Percentiles rank a stretch among this genome's conserved stretches.
Conservation (phyloP, 805 yeast species). For the Candida ponderosae region DNA sequence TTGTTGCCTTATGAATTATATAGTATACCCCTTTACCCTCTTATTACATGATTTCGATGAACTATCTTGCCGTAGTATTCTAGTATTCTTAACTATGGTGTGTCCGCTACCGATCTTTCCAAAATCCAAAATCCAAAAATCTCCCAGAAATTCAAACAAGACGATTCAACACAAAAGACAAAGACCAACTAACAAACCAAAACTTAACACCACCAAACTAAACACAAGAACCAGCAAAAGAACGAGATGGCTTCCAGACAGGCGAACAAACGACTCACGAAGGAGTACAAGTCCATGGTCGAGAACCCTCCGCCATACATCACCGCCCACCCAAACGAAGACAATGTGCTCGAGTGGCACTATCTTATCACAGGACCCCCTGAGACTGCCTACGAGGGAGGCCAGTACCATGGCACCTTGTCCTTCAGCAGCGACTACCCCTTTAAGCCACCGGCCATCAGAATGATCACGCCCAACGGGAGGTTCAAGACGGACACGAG, state of each 20-base stretch:
- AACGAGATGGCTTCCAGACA: conserved; percentile 33
- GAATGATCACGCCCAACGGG: conserved; percentile 87
- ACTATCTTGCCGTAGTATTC: too few relatives aligned
- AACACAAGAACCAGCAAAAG: background rate
- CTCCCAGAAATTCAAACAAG: too few relatives aligned
- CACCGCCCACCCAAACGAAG: conserved; percentile 78
- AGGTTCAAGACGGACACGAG: conserved; percentile 76
- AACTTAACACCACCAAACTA: background rate
- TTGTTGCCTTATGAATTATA: too few relatives aligned
- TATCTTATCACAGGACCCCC: conserved; percentile 90
- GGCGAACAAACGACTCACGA: conserved; percentile 47
- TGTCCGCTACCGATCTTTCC: too few relatives aligned
- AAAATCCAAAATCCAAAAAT: too few relatives aligned
- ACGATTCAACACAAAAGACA: too few relatives aligned
- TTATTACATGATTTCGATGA: too few relatives aligned
- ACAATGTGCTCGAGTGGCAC: conserved; percentile 89
- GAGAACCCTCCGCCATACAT: conserved; percentile 83
- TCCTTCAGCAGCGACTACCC: conserved; percentile 83
- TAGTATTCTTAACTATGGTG: too few relatives aligned
- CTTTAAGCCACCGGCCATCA: conserved; percentile 83
- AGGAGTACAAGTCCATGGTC: conserved; percentile 73
- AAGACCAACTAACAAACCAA: too few relatives aligned
- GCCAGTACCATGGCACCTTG: conserved; percentile 87
- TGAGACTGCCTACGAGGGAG: conserved; percentile 76
- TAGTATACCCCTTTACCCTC: too few relatives aligned